phyloP scores from a whole-genome alignment of 257 asterid species.

The Jacaranda mimosifolia region DNA sequence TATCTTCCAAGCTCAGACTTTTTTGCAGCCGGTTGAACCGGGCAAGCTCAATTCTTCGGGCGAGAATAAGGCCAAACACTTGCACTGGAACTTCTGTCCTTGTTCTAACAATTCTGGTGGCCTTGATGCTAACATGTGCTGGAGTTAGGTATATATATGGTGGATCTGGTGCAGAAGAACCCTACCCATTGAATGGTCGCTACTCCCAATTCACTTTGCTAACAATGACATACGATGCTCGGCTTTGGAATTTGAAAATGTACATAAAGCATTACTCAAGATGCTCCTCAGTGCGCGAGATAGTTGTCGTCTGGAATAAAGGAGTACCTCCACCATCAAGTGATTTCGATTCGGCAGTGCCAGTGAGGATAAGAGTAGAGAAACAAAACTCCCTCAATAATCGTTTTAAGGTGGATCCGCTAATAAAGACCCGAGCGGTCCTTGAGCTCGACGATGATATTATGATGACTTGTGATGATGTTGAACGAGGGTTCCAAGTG shows the following conservation, averaged over 20 bases:
- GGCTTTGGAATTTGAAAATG: conserved; percentile 93
- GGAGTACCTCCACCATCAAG: conserved; percentile 68
- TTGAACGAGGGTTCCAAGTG: conserved; percentile 86
- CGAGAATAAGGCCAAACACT: conserved; percentile 65
- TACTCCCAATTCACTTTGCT: conserved; percentile 90
- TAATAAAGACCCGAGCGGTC: conserved; percentile 78
- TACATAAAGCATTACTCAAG: conserved; percentile 87
- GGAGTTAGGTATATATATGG: conserved; percentile 75
- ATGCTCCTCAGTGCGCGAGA: conserved; percentile 92
- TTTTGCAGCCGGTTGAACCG: conserved; percentile 80
- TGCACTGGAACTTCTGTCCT: conserved; percentile 60
- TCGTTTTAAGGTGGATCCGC: conserved; percentile 76
- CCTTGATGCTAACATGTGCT: conserved; percentile 56
- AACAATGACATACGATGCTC: conserved; percentile 96
- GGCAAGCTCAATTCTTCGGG: conserved; percentile 59
- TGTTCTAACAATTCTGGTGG: conserved; percentile 37
- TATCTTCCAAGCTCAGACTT: conserved; percentile 69
- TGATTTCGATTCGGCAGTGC: conserved; percentile 86
- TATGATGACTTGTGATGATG: conserved; percentile 90
- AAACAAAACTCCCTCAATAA: conserved; percentile 80
- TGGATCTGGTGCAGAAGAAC: conserved; percentile 91
- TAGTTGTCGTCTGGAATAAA: conserved; percentile 96
- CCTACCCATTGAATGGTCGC: conserved; percentile 68
- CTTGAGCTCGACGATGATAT: conserved; percentile 97
- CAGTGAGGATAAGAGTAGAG: conserved; percentile 85